Evolutionary conservation across 768 basidiomycete genomes (phyloP), one percentile per base, ranked within the genome.

Genomic region (Boletus pseudo-olivaceus): DNA sequence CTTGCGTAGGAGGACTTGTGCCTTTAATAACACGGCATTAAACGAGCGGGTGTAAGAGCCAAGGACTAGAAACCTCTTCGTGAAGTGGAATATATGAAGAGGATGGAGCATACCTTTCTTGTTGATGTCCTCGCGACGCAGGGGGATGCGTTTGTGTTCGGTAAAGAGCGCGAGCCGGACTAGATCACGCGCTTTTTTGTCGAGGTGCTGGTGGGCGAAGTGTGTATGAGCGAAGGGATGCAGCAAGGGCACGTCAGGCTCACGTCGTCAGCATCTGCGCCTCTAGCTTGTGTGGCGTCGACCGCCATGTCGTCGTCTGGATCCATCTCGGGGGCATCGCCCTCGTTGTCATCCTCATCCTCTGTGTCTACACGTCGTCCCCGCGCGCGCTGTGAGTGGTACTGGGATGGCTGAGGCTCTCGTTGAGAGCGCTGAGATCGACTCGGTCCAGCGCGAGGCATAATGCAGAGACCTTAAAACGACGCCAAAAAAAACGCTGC

Each of bases 91-190:
- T 0, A 26, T 19, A 40, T 5, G 7, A 15, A 20, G 20, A 19
- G n/a, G 9, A 17, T 14, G 19, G 27, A 4, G 1, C 32, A 34
- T 15, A 86, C 94, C 83, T 77, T 90, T 90, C 73, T 93, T 94
- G 37, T 78, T 83, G 47, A 95, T 89, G 38, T 96, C 93, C n/a
- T 93, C 88, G 38, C 91, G 77, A 35, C 81, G 80, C 46, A 97
- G 69, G 2, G 83, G 77, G 11, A 73, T 69, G 47, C 90, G 78
- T 64, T 78, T 82, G 51, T 88, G 82, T 66, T 96, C 93, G 5
- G 76, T 78, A 68, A 93, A 95, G 39, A 98, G 75, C 3, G 92
- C 90, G 23, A 92, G 77, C 17, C 93, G 81, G 10, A 88, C 89
- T 32, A 96, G 78, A 47, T 85, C 83, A 46, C 80, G 76, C 0